A percentile compares a stretch with the other conserved stretches of the same genome.
phyloP scores from a whole-genome alignment of 2,329 filamentous ascomycete species.

The Curvularia sp. region DNA sequence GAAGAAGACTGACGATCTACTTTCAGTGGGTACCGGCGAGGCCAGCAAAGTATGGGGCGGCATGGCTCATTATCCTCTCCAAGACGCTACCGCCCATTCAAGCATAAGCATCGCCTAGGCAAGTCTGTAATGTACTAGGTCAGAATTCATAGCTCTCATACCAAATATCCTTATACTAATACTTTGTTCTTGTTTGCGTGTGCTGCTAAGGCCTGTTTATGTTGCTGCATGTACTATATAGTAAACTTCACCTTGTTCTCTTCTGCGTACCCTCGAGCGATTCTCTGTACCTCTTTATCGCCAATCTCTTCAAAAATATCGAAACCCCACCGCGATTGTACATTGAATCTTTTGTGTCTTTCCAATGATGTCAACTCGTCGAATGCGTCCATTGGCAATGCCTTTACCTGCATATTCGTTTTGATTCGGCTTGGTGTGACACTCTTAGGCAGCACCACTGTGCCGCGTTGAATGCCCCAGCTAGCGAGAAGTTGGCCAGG shows the following conservation, averaged over 20 bases:
- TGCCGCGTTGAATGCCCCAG: slow-evolving; percentile 81
- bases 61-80: too few relatives aligned
- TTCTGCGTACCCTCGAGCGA: slow-evolving; percentile 25
- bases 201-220: too few relatives aligned
- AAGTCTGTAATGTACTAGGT: too few relatives aligned
- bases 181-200: too few relatives aligned
- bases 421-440: slow-evolving; percentile 75
- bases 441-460: slow-evolving; percentile 83
- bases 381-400: slow-evolving; percentile 73
- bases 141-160: too few relatives aligned
- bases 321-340: slow-evolving; percentile 33
- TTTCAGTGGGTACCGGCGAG: too few relatives aligned
- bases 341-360: slow-evolving; percentile 36
- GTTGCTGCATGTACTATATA: background rate
- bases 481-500: slow-evolving; percentile 76
- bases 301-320: slow-evolving; percentile 38
- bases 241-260: slow-evolving; percentile 34
- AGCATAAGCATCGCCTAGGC: too few relatives aligned
- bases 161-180: too few relatives aligned
- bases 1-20: too few relatives aligned
- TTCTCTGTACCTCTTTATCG: slow-evolving; percentile 28
- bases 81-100: too few relatives aligned
- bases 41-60: too few relatives aligned
- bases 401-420: slow-evolving; percentile 72
- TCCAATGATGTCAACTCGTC: slow-evolving; percentile 62